These are phyloP conservation scores for Mimosa pudica DNA, from an alignment of 306 rosid genomes.

Conservation along the genomic window DNA sequence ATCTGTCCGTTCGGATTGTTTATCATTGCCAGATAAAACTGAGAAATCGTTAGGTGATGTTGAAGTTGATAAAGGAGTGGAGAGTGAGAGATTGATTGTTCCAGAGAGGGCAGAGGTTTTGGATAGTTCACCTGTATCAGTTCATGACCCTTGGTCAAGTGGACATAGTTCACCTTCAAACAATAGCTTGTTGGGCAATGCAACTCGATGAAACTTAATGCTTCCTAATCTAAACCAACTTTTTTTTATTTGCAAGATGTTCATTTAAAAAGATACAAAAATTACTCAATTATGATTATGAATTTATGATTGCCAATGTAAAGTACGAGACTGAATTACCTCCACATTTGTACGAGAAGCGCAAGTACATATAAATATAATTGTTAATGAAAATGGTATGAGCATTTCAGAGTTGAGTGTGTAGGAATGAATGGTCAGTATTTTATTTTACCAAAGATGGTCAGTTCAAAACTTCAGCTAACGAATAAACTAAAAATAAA, in stretches of 20 bases:
- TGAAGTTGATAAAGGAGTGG: constrained; percentile 40
- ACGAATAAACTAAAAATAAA: no score
- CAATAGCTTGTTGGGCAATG: constrained; percentile 82
- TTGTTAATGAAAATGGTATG: no score
- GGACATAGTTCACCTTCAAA: constrained; percentile 91
- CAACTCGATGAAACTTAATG: constrained; percentile 41
- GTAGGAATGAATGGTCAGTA: no score
- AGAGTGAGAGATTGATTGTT: constrained; percentile 60
- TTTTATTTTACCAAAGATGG: no score
- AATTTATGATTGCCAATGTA: background rate
- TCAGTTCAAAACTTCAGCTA: no score
- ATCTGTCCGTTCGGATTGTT: constrained; percentile 62
- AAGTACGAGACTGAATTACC: background rate
- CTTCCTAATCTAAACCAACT: background rate
- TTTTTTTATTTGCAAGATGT: background rate
- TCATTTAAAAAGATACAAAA: background rate
- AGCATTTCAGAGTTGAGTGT: no score
- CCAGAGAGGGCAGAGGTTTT: constrained; percentile 48
- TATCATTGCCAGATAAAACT: constrained; percentile 59
- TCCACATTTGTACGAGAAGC: background rate
- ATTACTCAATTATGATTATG: no score
- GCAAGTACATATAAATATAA: background rate
- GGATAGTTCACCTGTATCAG: constrained; percentile 87
- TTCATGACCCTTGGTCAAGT: constrained; percentile 92
- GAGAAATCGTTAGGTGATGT: constrained; percentile 52